Base-by-base conservation (phyloP, 129 eudicot genomes). In the Artemisia argyi region DNA sequence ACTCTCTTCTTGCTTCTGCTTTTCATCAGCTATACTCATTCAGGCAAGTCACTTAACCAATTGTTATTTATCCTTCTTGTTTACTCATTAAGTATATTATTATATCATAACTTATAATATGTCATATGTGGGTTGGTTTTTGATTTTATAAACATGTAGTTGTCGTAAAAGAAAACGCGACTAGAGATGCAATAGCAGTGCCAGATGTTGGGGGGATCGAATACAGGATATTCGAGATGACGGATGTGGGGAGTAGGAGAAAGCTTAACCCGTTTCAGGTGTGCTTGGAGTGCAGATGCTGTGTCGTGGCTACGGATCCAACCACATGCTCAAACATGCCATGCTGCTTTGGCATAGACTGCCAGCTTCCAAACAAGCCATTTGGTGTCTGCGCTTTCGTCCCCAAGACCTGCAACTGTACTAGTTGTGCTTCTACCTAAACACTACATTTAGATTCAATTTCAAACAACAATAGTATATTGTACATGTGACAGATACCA, bases 301-400 rank as follows among this genome's bases (percentile, higher is more conserved):
- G 86, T 62, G 72, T 74, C 17, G 12, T 44, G 47, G 77, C 71
- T 1, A 8, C 80, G 1, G 79, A 82, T 82, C 85, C 82, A 12
- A 63, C 71, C 11, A 82, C 83, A 17, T 82, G 83, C 24, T 61
- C 83, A 3, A 68, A 78, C 73, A 69, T 82, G 80, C 83, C 86
- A 10, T 82, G 83, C 22, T 82, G 86, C 30, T 82, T 82, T 51
- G 86, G 86, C 12, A 82, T 82, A 7, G 86, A 82, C 11, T 82
- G 86, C 68, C 86, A 82, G 80, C 86, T 82, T 69, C 86, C 86
- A 2, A 82, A 82, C 67, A 82, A 82, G 66, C 83, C 86, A 12
- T 82, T 78, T 66, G 86, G 83, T 14, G 86, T 82, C 3, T 82
- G 86, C 47, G 83, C 86, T 73, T 82, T 82, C 50, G 80, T 82